phyloP scores from a whole-genome alignment of 441 rosid species.

The Jatropha multifida region DNA sequence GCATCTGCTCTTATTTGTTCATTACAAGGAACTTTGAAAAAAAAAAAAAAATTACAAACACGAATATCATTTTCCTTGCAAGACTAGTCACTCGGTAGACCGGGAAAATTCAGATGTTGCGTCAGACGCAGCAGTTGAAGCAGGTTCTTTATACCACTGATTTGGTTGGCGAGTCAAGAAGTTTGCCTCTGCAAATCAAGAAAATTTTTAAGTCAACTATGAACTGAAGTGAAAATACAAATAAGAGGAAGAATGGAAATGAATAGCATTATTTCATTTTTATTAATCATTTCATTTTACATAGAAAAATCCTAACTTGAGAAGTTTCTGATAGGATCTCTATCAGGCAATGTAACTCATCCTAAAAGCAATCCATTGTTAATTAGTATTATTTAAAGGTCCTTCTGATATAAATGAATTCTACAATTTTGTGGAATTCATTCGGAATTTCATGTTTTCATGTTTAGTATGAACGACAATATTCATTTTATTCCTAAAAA shows the following conservation, averaged over 20 bases:
- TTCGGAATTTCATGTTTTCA: too few species aligned
- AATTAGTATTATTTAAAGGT: too few species aligned
- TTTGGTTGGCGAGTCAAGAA: conserved; percentile 71
- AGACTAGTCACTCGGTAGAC: conserved; percentile 27
- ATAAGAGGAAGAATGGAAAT: too few species aligned
- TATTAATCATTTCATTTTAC: background rate
- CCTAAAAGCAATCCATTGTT: too few species aligned
- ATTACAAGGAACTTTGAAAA: background rate
- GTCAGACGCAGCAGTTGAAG: conserved; percentile 41
- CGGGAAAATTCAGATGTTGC: conserved; percentile 38
- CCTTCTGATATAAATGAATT: too few species aligned
- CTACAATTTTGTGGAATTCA: too few species aligned
- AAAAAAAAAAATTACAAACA: background rate
- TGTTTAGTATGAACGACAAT: too few species aligned
- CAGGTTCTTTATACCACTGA: conserved; percentile 81
- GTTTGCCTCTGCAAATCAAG: conserved; percentile 64
- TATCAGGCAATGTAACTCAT: too few species aligned
- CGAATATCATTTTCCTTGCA: background rate
- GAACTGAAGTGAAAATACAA: background rate
- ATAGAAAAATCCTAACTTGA: background rate
- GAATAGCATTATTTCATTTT: background rate
- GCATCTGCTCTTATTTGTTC: background rate
- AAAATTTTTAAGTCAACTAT: conserved; percentile 3
- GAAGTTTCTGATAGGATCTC: background rate
- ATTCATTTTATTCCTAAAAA: too few species aligned